phyloP scores from a whole-genome alignment of 345 rosid species.

The Anacardium occidentale region DNA sequence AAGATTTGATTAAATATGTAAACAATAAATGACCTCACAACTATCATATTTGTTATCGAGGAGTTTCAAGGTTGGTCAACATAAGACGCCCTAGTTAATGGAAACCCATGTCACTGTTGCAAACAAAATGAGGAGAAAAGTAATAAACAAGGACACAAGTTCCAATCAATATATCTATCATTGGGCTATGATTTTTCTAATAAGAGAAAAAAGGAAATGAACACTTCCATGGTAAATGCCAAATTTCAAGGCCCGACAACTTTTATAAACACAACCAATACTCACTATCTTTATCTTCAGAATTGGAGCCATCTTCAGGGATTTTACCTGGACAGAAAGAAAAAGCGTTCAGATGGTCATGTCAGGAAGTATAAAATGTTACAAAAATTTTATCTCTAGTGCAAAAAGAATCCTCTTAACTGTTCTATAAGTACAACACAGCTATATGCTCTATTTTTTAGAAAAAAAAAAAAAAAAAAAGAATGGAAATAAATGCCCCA shows the following conservation, averaged over 20 bases:
- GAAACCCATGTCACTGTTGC: background rate
- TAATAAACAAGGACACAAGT: background rate
- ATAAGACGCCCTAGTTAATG: background rate
- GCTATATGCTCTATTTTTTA: background rate
- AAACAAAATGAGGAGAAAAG: background rate
- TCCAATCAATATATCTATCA: background rate
- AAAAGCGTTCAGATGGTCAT: constrained; percentile 2
- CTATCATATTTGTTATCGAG: too few relatives aligned
- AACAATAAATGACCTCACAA: too few relatives aligned
- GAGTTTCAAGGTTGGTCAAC: background rate
- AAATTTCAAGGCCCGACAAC: background rate
- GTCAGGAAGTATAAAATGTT: background rate
- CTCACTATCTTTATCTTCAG: constrained; percentile 45
- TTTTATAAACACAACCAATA: background rate
- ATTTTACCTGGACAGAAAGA: constrained; percentile 36
- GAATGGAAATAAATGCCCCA: background rate
- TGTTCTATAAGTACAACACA: background rate
- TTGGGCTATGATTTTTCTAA: too few relatives aligned
- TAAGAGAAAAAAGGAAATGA: too few relatives aligned
- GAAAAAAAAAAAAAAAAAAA: too few relatives aligned
- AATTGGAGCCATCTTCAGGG: constrained; percentile 40
- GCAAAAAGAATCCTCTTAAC: background rate
- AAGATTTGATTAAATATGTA: too few relatives aligned
- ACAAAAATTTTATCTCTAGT: background rate
- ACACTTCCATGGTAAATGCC: too few relatives aligned